Base-by-base conservation (phyloP, 148 eudicot species). In the Camellia sinensis region DNA sequence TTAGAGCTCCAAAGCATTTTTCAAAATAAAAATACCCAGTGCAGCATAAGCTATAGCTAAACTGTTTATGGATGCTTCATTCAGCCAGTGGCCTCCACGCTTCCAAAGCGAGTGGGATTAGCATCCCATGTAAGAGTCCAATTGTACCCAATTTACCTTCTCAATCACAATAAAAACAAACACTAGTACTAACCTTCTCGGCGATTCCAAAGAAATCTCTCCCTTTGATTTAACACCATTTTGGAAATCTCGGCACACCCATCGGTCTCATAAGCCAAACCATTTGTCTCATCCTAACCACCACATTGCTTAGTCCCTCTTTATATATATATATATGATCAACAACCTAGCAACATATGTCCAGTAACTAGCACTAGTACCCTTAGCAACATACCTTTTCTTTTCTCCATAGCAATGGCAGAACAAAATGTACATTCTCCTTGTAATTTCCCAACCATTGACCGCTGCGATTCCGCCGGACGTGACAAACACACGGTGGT, bases 401-500 rank as follows among this genome's bases (percentile, higher is more conserved):
- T 19, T 15, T 2, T 45, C 57, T 19, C 54, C 29, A 67, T 19
- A 40, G 37, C 11, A 81, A 81, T 81, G 83, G 65, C 78, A 2
- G n/a, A 63, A 13, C 17, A 19, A 64, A 50, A 56, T 48, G 56
- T 37, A 63, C 9, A 73, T 67, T 43, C 79, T 46, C 61, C 37
- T 0, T 69, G 6, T 46, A 71, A 41, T 56, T 79, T 83, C 67
- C 86, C 86, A 29, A 50, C 80, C 3, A 64, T 83, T 13, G 62
- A 80, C 46, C 64, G 70, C 52, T 83, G 86, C 14, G 43, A 66
- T 0, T 79, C 87, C 63, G 57, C 40, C 6, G 80, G 82, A 29
- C 85, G 86, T 8, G 84, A 80, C 61, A 75, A 83, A 18, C 80
- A 83, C 3, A 80, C 91, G 2, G 89, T 90, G 0, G 89, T 90